Evolutionary conservation across 1,139 yeast genomes (phyloP).

Genomic region (Pichia cactophila): DNA sequence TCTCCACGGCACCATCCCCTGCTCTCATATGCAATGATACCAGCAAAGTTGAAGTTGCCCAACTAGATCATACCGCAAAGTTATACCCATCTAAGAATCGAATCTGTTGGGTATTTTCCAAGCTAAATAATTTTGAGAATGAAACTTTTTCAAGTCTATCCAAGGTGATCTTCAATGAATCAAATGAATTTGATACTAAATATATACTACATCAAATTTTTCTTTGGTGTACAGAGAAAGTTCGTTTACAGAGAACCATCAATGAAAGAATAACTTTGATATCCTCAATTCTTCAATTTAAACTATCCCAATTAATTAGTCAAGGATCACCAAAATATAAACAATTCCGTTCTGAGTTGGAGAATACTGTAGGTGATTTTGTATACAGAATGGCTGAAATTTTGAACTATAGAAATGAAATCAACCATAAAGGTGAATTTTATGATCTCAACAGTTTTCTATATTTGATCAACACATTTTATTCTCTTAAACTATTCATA

Average conservation of each 20-base stretch:
- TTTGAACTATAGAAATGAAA: conserved; percentile 13
- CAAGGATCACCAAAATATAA: conserved; percentile 25
- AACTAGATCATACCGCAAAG: conserved; percentile 2
- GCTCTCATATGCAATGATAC: background rate
- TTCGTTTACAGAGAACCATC: conserved; percentile 25
- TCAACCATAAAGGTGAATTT: conserved; percentile 12
- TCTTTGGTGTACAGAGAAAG: conserved; percentile 44
- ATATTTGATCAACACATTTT: conserved; percentile 49
- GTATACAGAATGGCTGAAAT: conserved; percentile 29
- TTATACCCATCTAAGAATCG: conserved; percentile 8
- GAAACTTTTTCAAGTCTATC: conserved; percentile 15
- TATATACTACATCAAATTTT: conserved; percentile 33
- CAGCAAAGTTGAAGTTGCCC: background rate
- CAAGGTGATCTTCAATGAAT: conserved; percentile 23
- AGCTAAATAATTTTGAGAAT: conserved; percentile 18
- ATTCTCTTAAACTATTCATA: conserved; percentile 42
- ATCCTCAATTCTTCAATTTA: conserved; percentile 22
- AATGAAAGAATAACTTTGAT: conserved; percentile 23
- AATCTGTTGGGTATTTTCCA: conserved; percentile 16
- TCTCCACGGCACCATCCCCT: background rate
- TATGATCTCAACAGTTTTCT: conserved; percentile 35
- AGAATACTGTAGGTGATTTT: conserved; percentile 33
- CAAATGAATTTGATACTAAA: conserved; percentile 32
- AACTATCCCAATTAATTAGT: conserved; percentile 21
- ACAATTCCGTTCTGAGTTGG: conserved; percentile 38